Evolutionary conservation across 208 protist species (phyloP).

Genomic region (Leishmania braziliensis): DNA sequence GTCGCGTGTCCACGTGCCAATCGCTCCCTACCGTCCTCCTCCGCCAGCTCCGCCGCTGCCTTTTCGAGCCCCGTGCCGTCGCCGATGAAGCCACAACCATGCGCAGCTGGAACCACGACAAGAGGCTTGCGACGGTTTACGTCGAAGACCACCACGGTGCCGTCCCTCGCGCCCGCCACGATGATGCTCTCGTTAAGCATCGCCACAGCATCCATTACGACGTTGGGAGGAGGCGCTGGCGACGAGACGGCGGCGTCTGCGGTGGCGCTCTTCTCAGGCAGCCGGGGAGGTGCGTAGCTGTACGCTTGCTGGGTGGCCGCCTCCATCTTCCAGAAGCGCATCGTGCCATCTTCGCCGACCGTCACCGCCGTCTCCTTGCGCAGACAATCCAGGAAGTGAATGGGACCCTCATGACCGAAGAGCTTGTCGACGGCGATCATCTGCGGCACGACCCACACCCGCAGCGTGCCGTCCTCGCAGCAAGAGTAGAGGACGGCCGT

Average conservation of each 20-base stretch:
- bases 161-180: conserved; percentile 68
- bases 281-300: conserved; percentile 35
- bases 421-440: conserved; percentile 88
- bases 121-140: conserved; percentile 77
- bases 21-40: conserved; percentile 18
- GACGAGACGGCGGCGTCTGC: not conserved
- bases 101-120: conserved; percentile 56
- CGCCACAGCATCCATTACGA: conserved; percentile 71
- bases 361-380: conserved; percentile 74
- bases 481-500: conserved; percentile 72
- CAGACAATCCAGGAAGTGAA: conserved; percentile 64
- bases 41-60: conserved; percentile 37
- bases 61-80: conserved; percentile 90
- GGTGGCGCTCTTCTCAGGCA: not conserved
- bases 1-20: not conserved
- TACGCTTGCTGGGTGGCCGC: conserved; percentile 84
- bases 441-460: conserved; percentile 87
- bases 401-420: conserved; percentile 81
- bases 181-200: conserved; percentile 86
- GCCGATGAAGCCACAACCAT: conserved; percentile 78
- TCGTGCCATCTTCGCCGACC: conserved; percentile 85
- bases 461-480: conserved; percentile 81
- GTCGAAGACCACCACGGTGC: conserved; percentile 88
- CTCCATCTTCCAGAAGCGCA: conserved; percentile 91
- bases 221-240: conserved; percentile 14